phyloP scores from a whole-genome alignment of 2,329 filamentous ascomycete genomes.

The Verticillium klebahnii region DNA sequence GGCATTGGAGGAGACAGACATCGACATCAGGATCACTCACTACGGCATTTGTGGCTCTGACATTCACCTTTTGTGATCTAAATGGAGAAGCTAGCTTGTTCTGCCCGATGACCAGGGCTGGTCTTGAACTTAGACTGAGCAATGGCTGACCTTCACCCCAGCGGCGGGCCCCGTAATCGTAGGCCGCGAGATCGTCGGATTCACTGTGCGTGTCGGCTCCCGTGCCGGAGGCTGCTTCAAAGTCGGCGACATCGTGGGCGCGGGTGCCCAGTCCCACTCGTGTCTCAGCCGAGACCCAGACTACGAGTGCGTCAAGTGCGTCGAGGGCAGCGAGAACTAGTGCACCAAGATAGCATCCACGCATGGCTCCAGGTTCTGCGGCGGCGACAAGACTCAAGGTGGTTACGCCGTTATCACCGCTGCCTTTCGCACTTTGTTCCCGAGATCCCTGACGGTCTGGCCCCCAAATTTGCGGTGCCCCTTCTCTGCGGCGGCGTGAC shows the following conservation, averaged over 20 bases:
- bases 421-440: slow-evolving; percentile 37
- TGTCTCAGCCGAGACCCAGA: slow-evolving; percentile 37
- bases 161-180: neutral
- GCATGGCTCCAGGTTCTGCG: slow-evolving; percentile 50
- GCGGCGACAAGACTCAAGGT: slow-evolving; percentile 59
- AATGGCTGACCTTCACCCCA: neutral
- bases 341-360: too few relatives aligned
- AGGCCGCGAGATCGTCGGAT: slow-evolving; percentile 59
- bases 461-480: slow-evolving; percentile 3
- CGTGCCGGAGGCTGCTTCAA: slow-evolving; percentile 55
- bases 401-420: slow-evolving; percentile 55
- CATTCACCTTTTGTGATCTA: slow-evolving; percentile 69
- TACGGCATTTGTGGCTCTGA: slow-evolving; percentile 75
- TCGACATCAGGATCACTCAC: slow-evolving; percentile 81
- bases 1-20: slow-evolving; percentile 80
- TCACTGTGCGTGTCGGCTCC: slow-evolving; percentile 61
- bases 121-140: slow-evolving; percentile 15
- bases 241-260: slow-evolving; percentile 60
- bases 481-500: slow-evolving; percentile 16
- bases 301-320: slow-evolving; percentile 56
- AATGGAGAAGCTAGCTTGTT: slow-evolving; percentile 55
- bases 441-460: slow-evolving; percentile 3
- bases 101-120: slow-evolving; percentile 59
- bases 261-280: slow-evolving; percentile 63
- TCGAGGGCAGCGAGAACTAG: slow-evolving; percentile 64